Percentiles rank a stretch among this genome's conserved stretches.
Conservation (phyloP, 139 green algal genomes). For the Micractinium sp. region DNA sequence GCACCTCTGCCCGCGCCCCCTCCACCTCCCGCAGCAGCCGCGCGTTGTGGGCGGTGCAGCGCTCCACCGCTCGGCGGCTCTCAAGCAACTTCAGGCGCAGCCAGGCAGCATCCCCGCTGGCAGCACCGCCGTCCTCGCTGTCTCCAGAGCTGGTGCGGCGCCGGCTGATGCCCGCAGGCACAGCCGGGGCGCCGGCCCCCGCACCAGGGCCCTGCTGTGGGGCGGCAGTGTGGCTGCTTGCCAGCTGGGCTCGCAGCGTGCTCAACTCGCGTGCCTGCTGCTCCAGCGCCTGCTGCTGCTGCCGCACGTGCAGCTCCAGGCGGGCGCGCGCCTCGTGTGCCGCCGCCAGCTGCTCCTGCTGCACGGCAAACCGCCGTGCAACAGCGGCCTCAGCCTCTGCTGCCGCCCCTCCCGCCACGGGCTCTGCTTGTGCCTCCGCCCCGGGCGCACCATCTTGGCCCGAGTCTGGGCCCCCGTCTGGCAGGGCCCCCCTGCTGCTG, state of each 20-base stretch:
- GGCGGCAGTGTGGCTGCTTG: neutral
- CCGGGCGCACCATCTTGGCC: neutral
- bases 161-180: neutral
- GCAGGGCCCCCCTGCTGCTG: neutral
- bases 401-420: neutral
- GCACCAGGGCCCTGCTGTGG: neutral
- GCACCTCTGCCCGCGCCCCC: neutral
- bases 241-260: neutral
- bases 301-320: neutral
- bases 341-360: constrained; percentile 73
- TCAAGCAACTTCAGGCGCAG: constrained; percentile 31
- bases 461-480: neutral
- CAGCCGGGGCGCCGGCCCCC: neutral
- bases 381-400: neutral
- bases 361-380: constrained; percentile 54
- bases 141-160: neutral
- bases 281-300: neutral
- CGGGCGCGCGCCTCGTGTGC: constrained; percentile 48
- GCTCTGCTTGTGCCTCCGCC: neutral
- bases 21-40: constrained; percentile 24
- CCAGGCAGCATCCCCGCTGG: neutral
- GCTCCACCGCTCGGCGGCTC: constrained; percentile 10
- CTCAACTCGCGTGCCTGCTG: neutral
- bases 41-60: neutral
- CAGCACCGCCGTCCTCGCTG: neutral